Percentiles rank a stretch among this genome's conserved stretches.
phyloP scores from a whole-genome alignment of 805 yeast genomes.

The Ogataea parapolymorpha region DNA sequence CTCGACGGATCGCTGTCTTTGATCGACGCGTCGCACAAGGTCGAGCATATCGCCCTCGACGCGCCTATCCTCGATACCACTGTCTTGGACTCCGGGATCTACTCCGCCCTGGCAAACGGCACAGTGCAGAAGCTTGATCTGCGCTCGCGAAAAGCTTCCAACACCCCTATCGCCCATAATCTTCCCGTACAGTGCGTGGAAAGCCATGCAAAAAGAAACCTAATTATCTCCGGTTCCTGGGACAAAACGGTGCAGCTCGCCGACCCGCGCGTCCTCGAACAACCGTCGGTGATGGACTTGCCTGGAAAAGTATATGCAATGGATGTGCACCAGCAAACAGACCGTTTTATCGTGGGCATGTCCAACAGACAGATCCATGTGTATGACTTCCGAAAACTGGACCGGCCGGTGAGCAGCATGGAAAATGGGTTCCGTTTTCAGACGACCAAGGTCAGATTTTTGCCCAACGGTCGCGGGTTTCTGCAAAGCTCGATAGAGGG shows the following conservation, averaged over 20 bases:
- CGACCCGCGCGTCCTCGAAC: constrained; percentile 37
- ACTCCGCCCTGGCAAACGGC: constrained; percentile 51
- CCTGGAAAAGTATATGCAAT: constrained; percentile 57
- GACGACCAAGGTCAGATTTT: constrained; percentile 52
- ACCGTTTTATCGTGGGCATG: constrained; percentile 47
- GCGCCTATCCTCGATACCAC: constrained; percentile 15
- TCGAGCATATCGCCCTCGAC: constrained; percentile 4
- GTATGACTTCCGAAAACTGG: constrained; percentile 40
- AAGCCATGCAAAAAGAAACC: constrained; percentile 26
- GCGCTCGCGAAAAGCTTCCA: constrained; percentile 9
- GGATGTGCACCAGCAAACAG: constrained; percentile 43
- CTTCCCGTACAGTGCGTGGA: constrained; percentile 39
- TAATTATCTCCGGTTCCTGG: constrained; percentile 59
- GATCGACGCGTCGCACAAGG: constrained; percentile 5
- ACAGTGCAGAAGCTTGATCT: constrained; percentile 40
- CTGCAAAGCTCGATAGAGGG: constrained; percentile 76
- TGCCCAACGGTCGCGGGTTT: constrained; percentile 56
- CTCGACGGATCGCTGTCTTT: constrained; percentile 16
- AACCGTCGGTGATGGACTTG: constrained; percentile 22
- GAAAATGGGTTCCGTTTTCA: constrained; percentile 45
- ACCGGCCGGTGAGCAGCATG: constrained; percentile 4
- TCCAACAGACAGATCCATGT: constrained; percentile 51
- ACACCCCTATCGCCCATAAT: constrained; percentile 28
- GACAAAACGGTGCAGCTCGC: constrained; percentile 48
- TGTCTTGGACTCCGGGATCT: constrained; percentile 5